phyloP scores from a whole-genome alignment of 176 grass and related monocot genomes.

The Phoenix dactylifera region DNA sequence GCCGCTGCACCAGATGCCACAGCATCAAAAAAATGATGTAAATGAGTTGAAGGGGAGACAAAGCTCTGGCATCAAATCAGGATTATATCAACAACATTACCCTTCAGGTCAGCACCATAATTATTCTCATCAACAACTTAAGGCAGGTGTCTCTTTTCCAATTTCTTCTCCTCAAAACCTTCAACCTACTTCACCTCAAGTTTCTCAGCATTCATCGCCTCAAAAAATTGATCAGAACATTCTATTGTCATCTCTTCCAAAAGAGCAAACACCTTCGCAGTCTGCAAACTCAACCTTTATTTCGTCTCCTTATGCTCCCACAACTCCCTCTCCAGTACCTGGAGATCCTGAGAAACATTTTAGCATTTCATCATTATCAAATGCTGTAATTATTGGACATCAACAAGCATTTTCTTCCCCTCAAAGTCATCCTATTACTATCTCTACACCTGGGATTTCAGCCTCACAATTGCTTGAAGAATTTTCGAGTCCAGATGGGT shows the following conservation, averaged over 20 bases:
- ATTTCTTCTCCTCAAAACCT: constrained; percentile 6
- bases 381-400: constrained; percentile 40
- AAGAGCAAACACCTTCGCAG: constrained; percentile 71
- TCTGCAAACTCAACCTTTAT: constrained; percentile 60
- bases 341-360: constrained; percentile 65
- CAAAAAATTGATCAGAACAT: constrained; percentile 71
- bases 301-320: constrained; percentile 72
- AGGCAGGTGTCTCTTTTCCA: background rate
- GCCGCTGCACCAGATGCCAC: background rate
- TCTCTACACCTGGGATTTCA: constrained; percentile 88
- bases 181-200: constrained; percentile 84
- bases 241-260: constrained; percentile 62
- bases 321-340: constrained; percentile 62
- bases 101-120: background rate
- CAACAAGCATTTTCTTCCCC: constrained; percentile 38
- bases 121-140: background rate
- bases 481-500: constrained; percentile 63
- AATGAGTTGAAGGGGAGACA: constrained; percentile 73
- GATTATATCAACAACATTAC: constrained; percentile 60
- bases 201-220: constrained; percentile 67
- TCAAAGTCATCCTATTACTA: constrained; percentile 55
- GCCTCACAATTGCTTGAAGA: constrained; percentile 78
- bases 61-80: constrained; percentile 58
- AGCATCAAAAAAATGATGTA: constrained; percentile 53
- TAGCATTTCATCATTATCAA: constrained; percentile 52